Percentiles rank a stretch among this genome's conserved stretches.
Conservation (phyloP, 2,329 filamentous ascomycete genomes). For the Aspergillus versicolor region DNA sequence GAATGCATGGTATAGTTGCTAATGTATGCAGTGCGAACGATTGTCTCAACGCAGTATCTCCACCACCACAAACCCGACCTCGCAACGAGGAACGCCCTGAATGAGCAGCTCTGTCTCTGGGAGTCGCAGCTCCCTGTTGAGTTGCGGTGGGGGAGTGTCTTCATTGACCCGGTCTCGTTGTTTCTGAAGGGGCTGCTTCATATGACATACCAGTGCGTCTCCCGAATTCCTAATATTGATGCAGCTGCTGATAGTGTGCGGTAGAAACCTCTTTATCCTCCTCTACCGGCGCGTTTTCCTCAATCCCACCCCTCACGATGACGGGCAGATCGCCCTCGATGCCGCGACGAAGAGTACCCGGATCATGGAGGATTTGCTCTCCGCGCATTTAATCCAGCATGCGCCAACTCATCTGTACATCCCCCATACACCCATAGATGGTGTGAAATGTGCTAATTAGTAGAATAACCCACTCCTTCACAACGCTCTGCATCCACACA, state of each 20-base stretch:
- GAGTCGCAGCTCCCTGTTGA: conserved; percentile 36
- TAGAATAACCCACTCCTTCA: conserved; percentile 50
- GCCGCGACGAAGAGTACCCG: conserved; percentile 48
- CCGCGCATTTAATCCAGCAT: conserved; percentile 44
- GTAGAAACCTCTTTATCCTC: conserved; percentile 47
- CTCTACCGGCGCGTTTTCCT: conserved; percentile 47
- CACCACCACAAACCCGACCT: conserved; percentile 26
- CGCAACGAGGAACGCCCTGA: conserved; percentile 22
- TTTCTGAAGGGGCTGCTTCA: conserved; percentile 46
- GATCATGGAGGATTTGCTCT: conserved; percentile 51
- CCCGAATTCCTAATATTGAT: no score
- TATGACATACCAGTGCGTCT: conserved; percentile 46
- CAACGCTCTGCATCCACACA: conserved; percentile 50
- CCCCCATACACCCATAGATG: neutral
- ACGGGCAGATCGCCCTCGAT: conserved; percentile 43
- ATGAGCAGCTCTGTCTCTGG: conserved; percentile 41
- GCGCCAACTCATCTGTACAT: conserved; percentile 46
- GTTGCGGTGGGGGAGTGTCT: conserved; percentile 32
- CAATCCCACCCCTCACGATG: conserved; percentile 26
- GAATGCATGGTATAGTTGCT: no score
- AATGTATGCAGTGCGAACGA: conserved; percentile 1
- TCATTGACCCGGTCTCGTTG: conserved; percentile 30
- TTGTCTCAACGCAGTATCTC: conserved; percentile 41
- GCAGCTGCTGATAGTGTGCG: no score
- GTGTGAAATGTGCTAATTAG: no score